Evolutionary conservation across 2,329 filamentous ascomycete species (phyloP).

Genomic region (Graphilbum fragrans): DNA sequence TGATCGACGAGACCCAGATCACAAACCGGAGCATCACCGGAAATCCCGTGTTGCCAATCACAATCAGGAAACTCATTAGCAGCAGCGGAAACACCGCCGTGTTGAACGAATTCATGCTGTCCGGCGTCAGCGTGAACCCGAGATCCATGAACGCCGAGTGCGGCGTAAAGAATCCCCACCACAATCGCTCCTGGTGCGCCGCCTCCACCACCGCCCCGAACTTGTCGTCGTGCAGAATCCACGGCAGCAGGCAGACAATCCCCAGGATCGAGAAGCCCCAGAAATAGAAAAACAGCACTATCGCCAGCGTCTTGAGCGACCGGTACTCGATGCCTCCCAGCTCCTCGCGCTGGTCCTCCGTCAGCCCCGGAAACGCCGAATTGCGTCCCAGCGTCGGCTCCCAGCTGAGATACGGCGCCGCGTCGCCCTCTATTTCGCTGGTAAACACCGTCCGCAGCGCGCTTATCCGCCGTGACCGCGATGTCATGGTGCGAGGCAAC

Average conservation of each 20-base stretch:
- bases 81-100: conserved; percentile 64
- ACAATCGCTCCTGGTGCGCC: conserved; percentile 53
- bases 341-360: conserved; percentile 86
- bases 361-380: conserved; percentile 79
- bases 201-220: conserved; percentile 56
- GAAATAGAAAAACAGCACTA: conserved; percentile 70
- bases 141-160: conserved; percentile 88
- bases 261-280: conserved; percentile 72
- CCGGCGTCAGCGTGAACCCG: conserved; percentile 83
- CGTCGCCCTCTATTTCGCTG: conserved; percentile 38
- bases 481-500: conserved; percentile 9
- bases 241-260: conserved; percentile 62
- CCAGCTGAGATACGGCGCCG: conserved; percentile 85
- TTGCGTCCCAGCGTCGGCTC: conserved; percentile 87
- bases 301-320: conserved; percentile 71
- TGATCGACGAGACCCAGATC: conserved; percentile 68
- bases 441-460: conserved; percentile 45
- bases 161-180: conserved; percentile 90
- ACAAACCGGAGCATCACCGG: conserved; percentile 88
- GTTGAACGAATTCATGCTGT: conserved; percentile 89
- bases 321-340: conserved; percentile 94
- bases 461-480: conserved; percentile 23
- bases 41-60: conserved; percentile 92
- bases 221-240: conserved; percentile 52
- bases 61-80: conserved; percentile 72